Base-by-base conservation (phyloP, 257 asterid genomes). In the Solanum neorickii region DNA sequence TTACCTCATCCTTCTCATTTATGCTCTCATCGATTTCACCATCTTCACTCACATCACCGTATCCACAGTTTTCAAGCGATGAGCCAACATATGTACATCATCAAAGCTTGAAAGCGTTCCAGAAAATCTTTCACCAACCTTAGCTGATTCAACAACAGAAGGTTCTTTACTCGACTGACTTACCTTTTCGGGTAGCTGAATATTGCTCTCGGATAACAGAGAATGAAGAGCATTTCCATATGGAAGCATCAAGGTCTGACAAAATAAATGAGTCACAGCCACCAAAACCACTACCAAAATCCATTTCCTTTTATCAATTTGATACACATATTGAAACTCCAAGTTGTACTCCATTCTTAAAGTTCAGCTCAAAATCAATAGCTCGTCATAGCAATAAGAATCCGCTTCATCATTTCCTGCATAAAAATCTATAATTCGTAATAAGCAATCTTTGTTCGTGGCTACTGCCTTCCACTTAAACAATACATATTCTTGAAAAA, bases 161-260 rank as follows among this genome's bases (percentile, higher is more conserved):
- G 91, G 89, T 76, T 84, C 88, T 52, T 46, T 18, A 46, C 83
- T 72, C 27, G 90, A 77, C 65, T 90, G 73, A 21, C 23, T 86
- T 18, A 42, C 78, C 85, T 89, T 89, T 75, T 85, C 76, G 33
- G 77, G n/a, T 16, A 41, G 60, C 5, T 68, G 42, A 84, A 86
- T 47, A 35, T 89, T 89, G 35, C 83, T 90, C 69, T 87, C 86
- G 27, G 95, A 94, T 41, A 94, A 76, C 29, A 94, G 73, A 23
- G 98, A 93, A 9, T 89, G 78, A 68, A 96, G 97, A 18, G 95
- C 95, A 65, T 89, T 92, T 14, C 95, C 95, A 88, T 95, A 91
- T 0, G 98, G 98, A 89, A 96, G 98, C 95, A 96, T 93, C 91
- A 95, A 83, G 66, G 98, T 91, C 88, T 93, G 99, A 87, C 95